Evolutionary conservation across 306 rosid genomes (phyloP).

Genomic region (Sophora flavescens): DNA sequence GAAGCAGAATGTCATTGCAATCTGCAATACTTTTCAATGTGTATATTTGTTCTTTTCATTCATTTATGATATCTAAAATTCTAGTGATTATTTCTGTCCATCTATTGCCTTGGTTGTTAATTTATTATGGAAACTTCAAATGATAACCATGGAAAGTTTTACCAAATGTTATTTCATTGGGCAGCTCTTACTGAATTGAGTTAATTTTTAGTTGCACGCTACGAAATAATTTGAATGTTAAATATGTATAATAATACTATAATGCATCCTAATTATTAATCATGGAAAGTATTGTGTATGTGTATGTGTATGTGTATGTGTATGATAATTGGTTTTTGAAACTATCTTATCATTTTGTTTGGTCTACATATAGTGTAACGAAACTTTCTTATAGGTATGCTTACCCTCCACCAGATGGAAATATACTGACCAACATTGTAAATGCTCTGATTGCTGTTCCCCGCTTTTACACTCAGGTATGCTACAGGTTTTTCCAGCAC

Average conservation of each 20-base stretch:
- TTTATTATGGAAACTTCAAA: conserved; percentile 3
- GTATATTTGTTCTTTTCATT: conserved; percentile 11
- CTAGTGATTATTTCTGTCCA: neutral
- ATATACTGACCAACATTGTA: conserved; percentile 89
- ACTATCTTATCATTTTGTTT: conserved; percentile 28
- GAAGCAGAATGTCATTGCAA: neutral
- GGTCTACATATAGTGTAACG: conserved; percentile 40
- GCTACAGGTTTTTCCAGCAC: conserved; percentile 36
- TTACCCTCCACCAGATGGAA: conserved; percentile 97
- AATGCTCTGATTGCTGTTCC: conserved; percentile 96
- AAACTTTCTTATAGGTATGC: conserved; percentile 70
- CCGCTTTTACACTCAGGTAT: conserved; percentile 95
- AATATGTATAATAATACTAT: conserved; percentile 6
- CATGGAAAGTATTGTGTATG: conserved; percentile 6
- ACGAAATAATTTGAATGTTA: neutral
- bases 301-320: neutral
- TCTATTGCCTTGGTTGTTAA: conserved; percentile 1
- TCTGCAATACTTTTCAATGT: conserved; percentile 1
- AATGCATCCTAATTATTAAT: neutral
- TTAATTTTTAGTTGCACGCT: neutral
- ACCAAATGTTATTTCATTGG: conserved; percentile 9
- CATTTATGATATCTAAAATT: conserved; percentile 1
- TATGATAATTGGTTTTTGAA: conserved; percentile 16
- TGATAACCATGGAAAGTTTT: conserved; percentile 13
- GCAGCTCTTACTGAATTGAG: conserved; percentile 2